Evolutionary conservation across 1,139 yeast species (phyloP).

Genomic region (Cylindricascospora bacillispora): DNA sequence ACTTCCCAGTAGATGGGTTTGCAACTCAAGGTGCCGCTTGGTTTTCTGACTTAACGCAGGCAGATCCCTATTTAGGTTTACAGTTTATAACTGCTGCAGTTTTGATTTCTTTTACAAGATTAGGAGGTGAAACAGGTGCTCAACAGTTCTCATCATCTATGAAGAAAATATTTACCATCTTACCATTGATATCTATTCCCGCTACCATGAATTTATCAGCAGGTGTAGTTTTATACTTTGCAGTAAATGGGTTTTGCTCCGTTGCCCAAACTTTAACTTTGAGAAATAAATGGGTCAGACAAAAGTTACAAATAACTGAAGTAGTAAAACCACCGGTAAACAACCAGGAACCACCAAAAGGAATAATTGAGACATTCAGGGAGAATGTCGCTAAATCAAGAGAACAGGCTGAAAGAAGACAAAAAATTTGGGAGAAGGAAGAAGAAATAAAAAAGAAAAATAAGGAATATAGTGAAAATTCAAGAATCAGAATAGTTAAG

Average conservation of each 20-base stretch:
- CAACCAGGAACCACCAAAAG: constrained; percentile 33
- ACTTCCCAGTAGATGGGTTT: constrained; percentile 75
- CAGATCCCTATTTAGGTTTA: constrained; percentile 86
- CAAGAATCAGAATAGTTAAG: constrained; percentile 26
- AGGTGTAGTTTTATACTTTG: constrained; percentile 74
- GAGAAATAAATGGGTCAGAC: constrained; percentile 47
- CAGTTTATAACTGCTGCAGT: constrained; percentile 77
- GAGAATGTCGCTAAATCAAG: constrained; percentile 52
- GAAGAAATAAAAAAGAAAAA: constrained; percentile 22
- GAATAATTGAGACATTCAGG: constrained; percentile 41
- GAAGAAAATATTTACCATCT: constrained; percentile 55
- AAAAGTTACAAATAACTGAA: constrained; percentile 49
- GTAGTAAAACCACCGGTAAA: constrained; percentile 33
- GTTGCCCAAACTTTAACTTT: constrained; percentile 57
- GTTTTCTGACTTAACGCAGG: constrained; percentile 68
- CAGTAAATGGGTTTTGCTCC: constrained; percentile 66
- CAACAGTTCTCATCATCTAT: constrained; percentile 57
- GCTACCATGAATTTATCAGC: constrained; percentile 80
- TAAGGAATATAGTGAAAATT: constrained; percentile 24
- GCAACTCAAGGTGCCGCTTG: constrained; percentile 64
- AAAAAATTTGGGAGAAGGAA: constrained; percentile 25
- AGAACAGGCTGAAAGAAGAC: constrained; percentile 34
- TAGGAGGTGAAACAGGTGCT: constrained; percentile 91
- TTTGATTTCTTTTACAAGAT: constrained; percentile 58
- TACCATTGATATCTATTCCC: constrained; percentile 74